These are phyloP conservation scores for Xylariaceae sp. DNA, from an alignment of 2,329 filamentous ascomycete species.

Conservation along the genomic window DNA sequence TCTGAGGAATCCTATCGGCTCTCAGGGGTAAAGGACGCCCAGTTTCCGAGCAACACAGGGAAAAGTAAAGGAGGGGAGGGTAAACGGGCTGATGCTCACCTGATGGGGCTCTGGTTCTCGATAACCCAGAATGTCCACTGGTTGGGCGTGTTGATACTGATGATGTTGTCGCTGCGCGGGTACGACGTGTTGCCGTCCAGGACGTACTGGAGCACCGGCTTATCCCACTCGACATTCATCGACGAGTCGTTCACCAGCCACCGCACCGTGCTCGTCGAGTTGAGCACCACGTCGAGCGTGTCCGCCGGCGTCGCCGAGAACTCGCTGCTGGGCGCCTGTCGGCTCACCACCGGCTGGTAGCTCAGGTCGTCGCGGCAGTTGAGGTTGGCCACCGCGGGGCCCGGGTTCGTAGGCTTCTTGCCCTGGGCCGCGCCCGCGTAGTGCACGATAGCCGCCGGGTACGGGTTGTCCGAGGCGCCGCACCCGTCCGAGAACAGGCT, in stretches of 20 bases:
- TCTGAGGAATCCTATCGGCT: too few species aligned
- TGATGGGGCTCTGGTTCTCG: conserved; percentile 14
- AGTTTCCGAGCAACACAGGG: too few species aligned
- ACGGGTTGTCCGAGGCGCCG: conserved; percentile 9
- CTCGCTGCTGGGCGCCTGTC: conserved; percentile 8
- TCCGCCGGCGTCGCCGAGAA: conserved; percentile 6
- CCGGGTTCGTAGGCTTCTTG: conserved; percentile 9
- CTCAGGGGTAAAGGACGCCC: too few species aligned
- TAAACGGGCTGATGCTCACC: too few species aligned
- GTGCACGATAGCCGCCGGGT: conserved; percentile 16
- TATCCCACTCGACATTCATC: conserved; percentile 25
- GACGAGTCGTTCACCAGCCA: conserved; percentile 15
- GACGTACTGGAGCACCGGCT: conserved; percentile 26
- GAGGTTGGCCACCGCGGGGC: conserved; percentile 7
- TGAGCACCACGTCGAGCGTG: conserved; percentile 11
- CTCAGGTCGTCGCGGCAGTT: conserved; percentile 11
- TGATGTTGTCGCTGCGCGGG: conserved; percentile 14
- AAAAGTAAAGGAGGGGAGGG: too few species aligned
- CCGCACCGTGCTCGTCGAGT: conserved; percentile 3
- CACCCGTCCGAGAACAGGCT: conserved; percentile 12
- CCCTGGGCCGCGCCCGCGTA: conserved; percentile 8
- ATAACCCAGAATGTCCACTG: conserved; percentile 24
- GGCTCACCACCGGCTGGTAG: conserved; percentile 13
- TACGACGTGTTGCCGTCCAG: conserved; percentile 18
- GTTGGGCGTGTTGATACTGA: conserved; percentile 13